phyloP scores from a whole-genome alignment of 345 rosid species.

The Dipteronia dyeriana region DNA sequence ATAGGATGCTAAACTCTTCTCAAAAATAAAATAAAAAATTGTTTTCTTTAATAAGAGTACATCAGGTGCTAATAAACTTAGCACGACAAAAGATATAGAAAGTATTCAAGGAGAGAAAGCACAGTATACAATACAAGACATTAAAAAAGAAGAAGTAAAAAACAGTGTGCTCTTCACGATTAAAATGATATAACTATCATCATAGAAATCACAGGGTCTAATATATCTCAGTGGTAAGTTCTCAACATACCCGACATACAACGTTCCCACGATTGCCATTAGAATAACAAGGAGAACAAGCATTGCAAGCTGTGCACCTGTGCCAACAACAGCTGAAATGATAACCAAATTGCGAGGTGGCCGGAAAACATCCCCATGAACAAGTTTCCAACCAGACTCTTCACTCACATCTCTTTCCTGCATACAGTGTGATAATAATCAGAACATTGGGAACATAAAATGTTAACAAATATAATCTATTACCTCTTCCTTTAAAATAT shows the following conservation, averaged over 20 bases:
- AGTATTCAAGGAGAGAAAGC: background rate
- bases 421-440: conserved; percentile 5
- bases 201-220: background rate
- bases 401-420: conserved; percentile 98
- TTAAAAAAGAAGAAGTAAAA: background rate
- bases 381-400: conserved; percentile 99
- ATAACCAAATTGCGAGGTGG: conserved; percentile 64
- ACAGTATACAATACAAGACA: background rate
- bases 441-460: conserved; percentile 8
- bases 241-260: conserved; percentile 79
- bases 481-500: conserved; percentile 1
- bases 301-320: conserved; percentile 91
- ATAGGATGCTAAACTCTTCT: background rate
- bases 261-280: conserved; percentile 86
- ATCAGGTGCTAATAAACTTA: background rate
- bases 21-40: background rate
- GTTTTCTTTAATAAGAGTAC: background rate
- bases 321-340: conserved; percentile 92
- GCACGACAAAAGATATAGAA: background rate
- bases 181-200: background rate
- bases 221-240: conserved; percentile 3
- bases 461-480: conserved; percentile 20
- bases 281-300: conserved; percentile 93
- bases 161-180: background rate
- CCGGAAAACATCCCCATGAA: conserved; percentile 96